A percentile compares a stretch with the other conserved stretches of the same genome.
Conservation (phyloP, 306 rosid species). For the Trifolium dubium region DNA sequence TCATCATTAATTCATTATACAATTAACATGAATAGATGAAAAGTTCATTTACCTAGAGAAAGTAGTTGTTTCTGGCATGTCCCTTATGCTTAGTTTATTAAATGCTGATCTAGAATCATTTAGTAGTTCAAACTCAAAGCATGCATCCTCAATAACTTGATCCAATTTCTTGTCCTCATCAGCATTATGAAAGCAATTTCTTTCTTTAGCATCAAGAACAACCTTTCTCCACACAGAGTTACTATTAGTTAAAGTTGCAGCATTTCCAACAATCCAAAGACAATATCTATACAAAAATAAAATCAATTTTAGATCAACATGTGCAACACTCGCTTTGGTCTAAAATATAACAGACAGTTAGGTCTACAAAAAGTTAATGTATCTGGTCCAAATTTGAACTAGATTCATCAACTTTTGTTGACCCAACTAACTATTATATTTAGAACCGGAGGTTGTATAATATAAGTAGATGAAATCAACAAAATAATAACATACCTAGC, state of each 20-base stretch:
- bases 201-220: constrained; percentile 52
- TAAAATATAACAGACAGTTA: no score
- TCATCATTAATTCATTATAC: no score
- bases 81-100: constrained; percentile 31
- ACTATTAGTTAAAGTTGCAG: constrained; percentile 43
- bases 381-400: no score
- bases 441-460: no score
- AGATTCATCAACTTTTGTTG: no score
- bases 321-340: no score
- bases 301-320: background rate
- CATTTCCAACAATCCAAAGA: constrained; percentile 67
- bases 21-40: background rate
- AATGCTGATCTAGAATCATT: constrained; percentile 21
- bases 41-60: constrained; percentile 30
- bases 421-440: no score
- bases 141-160: constrained; percentile 38
- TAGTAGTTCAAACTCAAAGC: constrained; percentile 37
- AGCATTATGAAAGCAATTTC: constrained; percentile 52
- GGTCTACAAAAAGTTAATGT: no score
- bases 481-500: constrained; percentile 51
- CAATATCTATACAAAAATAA: constrained; percentile 43
- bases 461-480: no score
- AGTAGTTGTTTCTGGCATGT: background rate
- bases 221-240: constrained; percentile 52
- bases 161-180: constrained; percentile 53